Evolutionary conservation across 2,329 filamentous ascomycete species (phyloP), one percentile per base, ranked within the genome.

Genomic region (Emergomyces africanus): DNA sequence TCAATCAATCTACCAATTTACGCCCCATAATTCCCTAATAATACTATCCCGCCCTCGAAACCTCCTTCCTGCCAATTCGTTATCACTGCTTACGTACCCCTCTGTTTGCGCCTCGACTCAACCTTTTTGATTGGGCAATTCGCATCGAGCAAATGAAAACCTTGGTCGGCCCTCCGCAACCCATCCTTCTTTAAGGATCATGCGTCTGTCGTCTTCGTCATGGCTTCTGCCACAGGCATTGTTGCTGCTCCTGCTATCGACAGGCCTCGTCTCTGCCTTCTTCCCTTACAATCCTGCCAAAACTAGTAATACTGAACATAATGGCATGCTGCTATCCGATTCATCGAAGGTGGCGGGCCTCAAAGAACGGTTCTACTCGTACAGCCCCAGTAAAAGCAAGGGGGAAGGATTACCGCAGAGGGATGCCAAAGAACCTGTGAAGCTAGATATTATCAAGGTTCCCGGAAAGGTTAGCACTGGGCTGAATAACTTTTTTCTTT

Each of bases 391-490:
- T 60, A 44, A 66, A 20, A 23, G 33, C 9, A 18, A 14, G 10
- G 28, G 51, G 15, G 14, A 35, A 30, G 49, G 28, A n/a, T 54
- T 18, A 18, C 64, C 50, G 8, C 61, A 68, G 5, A 57, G 65
- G 33, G 62, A 65, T 50, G 65, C 68, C 5, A 61, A 62, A 5
- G 63, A 63, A 54, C 18, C 68, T 48, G 53, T 70, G 23, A 72
- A 69, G 5, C 59, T 76, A 49, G 71, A 73, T 62, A 65, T 77
- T 54, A 72, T 69, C 57, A 76, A 69, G 61, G 51, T 68, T n/a
- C 65, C 69, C 18, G 65, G 57, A 20, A 61, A 62, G 61, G 65
- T 66, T 55, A 51, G 62, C 60, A 12, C 4, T 42, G 12, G 35
- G 35, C 9, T 20, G 20, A 35, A 46, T 35, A 35, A n/a, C 14